A percentile compares a stretch with the other conserved stretches of the same genome.
phyloP scores from a whole-genome alignment of 129 eudicot species.

The Artemisia tridentata region DNA sequence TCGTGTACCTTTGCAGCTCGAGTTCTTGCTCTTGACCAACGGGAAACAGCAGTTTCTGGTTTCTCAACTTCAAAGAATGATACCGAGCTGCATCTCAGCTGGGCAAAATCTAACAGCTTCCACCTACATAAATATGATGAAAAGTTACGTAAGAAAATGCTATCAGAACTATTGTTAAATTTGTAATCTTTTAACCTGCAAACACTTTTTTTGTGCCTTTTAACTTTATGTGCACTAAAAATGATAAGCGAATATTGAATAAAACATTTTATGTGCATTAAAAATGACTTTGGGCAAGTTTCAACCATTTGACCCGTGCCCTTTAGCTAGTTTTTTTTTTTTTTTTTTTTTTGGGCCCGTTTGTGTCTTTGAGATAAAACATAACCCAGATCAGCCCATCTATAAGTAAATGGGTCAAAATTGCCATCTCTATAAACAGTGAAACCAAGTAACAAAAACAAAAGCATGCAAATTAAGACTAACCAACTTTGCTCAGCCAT shows the following conservation, averaged over 20 bases:
- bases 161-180: background rate
- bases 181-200: background rate
- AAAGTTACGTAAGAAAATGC: background rate
- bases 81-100: constrained; percentile 58
- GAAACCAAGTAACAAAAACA: background rate
- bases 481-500: constrained; percentile 85
- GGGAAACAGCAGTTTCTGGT: constrained; percentile 78
- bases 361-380: background rate
- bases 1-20: constrained; percentile 75
- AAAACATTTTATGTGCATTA: no score
- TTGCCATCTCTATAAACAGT: background rate
- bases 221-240: background rate
- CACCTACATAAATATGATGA: constrained; percentile 14
- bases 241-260: background rate
- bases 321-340: no score
- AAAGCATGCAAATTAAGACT: constrained; percentile 15
- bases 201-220: no score
- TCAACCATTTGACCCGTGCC: no score
- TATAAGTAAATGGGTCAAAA: background rate
- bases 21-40: constrained; percentile 85
- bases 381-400: background rate
- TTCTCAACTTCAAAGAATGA: constrained; percentile 54
- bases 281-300: no score
- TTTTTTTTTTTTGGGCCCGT: no score
- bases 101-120: constrained; percentile 74